Conservation (phyloP, 768 basidiomycete genomes). For the Suillus weaverae region DNA sequence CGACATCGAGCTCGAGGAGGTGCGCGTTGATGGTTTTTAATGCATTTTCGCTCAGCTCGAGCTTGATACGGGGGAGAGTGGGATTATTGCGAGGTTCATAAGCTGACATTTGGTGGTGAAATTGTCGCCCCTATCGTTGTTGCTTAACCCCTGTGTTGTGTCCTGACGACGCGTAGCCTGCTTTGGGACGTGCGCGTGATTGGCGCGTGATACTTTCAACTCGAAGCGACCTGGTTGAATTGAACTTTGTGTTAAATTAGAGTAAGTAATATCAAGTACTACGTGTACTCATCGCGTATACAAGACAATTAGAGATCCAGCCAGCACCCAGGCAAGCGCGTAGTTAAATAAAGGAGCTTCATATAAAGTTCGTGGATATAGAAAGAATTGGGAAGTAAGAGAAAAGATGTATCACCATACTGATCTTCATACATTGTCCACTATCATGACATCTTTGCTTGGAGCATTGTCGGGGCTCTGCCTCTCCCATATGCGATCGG, state of each 20-base stretch:
- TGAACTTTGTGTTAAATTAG: background rate
- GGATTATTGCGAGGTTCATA: background rate
- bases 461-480: background rate
- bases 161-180: background rate
- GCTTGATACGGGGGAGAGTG: background rate
- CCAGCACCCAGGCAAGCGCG: background rate
- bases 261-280: background rate
- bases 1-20: constrained; percentile 1
- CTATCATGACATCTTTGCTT: background rate
- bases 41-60: background rate
- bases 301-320: background rate
- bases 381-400: background rate
- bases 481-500: constrained; percentile 7
- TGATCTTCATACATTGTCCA: constrained; percentile 3
- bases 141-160: background rate
- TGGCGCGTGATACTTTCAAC: background rate
- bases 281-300: background rate
- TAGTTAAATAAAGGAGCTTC: background rate
- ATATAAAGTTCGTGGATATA: background rate
- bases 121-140: background rate
- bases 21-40: background rate
- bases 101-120: constrained; percentile 1
- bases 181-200: background rate
- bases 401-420: background rate
- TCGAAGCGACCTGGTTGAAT: background rate